Base-by-base conservation (phyloP, 2,329 filamentous ascomycete species). In the Hypomyces rosellus region DNA sequence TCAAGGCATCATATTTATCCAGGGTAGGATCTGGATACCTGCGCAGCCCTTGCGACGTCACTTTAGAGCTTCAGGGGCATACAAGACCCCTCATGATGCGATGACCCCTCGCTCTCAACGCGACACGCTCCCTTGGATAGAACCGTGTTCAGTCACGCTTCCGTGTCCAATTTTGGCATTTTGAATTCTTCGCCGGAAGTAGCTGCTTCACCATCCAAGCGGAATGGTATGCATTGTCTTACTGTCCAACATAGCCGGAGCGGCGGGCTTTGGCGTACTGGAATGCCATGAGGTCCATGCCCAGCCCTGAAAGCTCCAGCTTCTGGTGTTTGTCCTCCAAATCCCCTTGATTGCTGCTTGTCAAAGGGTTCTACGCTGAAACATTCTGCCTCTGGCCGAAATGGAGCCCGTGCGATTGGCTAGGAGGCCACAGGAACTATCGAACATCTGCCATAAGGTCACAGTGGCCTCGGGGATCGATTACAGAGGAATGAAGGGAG, bases 401-500 rank as follows among this genome's bases (percentile, higher is more conserved):
- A 65, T 67, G 65, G 54, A 48, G 42, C 38, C 16, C 45, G 49
- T 46, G 44, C 42, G 22, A 30, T 44, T 20, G 13, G 42, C 42
- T 25, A 36, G 49, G 34, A 42, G 38, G 53, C 48, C 44, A 22
- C 44, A 33, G 43, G 34, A 45, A 47, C 47, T 47, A 45, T 46
- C 44, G 50, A 52, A 51, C 52, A 51, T 55, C 50, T 20, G 52
- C 50, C 52, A 44, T 57, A 50, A 39, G 46, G 9, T 47, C 55
- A 59, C 54, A 59, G 59, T 59, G 54, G 57, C 53, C 49, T 45
- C 43, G 57, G 57, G 60, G 51, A 54, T 51, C 51, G 46, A 41
- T 41, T 53, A 43, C 62, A 46, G 49, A 63, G 67, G 67, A 70
- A 70, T 70, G 67, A 66, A 70, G 67, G 68, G 66, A 58, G 59